Conservation (phyloP, 2,329 filamentous ascomycete species). For the Stachybotrys elegans region DNA sequence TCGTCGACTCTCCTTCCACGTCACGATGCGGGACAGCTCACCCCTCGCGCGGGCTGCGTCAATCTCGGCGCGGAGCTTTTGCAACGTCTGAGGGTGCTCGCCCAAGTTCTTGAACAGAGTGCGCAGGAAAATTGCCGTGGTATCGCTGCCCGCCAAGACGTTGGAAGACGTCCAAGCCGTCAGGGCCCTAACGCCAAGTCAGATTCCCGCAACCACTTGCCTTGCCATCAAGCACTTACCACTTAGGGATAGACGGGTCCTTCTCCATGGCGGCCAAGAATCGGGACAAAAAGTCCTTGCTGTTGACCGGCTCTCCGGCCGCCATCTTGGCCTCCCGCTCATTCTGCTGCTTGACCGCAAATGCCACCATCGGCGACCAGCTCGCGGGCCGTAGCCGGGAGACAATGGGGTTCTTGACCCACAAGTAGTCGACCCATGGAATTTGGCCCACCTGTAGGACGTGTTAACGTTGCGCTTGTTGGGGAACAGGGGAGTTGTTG, state of each 20-base stretch:
- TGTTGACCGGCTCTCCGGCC: neutral
- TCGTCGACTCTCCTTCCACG: conserved; percentile 31
- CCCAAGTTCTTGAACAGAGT: conserved; percentile 28
- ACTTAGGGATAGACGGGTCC: conserved; percentile 2
- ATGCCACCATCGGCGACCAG: conserved; percentile 13
- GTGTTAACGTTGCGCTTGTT: conserved; percentile 17
- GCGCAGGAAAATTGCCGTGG: conserved; percentile 42
- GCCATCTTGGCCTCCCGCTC: conserved; percentile 2
- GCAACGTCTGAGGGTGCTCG: conserved; percentile 11
- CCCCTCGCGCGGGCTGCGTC: conserved; percentile 7
- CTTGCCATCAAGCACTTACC: conserved; percentile 2
- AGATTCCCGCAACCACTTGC: conserved; percentile 12
- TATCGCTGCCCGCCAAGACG: conserved; percentile 34
- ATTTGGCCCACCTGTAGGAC: conserved; percentile 12
- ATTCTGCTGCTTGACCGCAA: conserved; percentile 12
- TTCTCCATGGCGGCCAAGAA: conserved; percentile 17
- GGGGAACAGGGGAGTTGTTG: conserved; percentile 11
- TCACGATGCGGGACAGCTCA: conserved; percentile 12
- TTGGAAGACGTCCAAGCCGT: conserved; percentile 34
- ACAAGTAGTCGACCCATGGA: conserved; percentile 4
- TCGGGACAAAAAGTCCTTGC: conserved; percentile 14
- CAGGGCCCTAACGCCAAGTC: conserved; percentile 33
- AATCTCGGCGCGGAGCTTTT: conserved; percentile 18
- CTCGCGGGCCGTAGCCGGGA: neutral
- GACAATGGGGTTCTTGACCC: conserved; percentile 3